These are phyloP conservation scores for Citrullus amarus DNA, from an alignment of 306 rosid species.

Conservation along the genomic window DNA sequence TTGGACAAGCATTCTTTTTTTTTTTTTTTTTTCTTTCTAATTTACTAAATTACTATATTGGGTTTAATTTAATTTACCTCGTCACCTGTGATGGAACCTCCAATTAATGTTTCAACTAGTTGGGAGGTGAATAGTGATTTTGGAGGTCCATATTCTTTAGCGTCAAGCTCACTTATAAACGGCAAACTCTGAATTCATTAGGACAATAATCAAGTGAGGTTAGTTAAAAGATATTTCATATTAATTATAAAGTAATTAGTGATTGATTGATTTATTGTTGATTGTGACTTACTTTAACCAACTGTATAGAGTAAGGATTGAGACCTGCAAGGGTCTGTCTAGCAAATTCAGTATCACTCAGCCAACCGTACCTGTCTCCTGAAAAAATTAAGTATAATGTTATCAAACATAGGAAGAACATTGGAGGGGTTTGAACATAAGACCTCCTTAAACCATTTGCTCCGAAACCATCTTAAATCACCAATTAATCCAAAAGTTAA, in stretches of 20 bases:
- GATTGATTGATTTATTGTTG: no score
- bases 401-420: no score
- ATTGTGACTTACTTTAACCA: neutral
- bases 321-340: slow-evolving; percentile 35
- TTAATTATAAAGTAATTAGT: no score
- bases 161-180: neutral
- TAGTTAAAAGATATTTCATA: no score
- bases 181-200: neutral
- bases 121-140: neutral
- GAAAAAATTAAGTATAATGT: neutral
- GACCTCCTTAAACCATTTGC: no score
- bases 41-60: neutral
- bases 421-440: no score
- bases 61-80: neutral
- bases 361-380: slow-evolving; percentile 80
- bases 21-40: no score
- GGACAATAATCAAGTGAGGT: neutral
- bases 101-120: slow-evolving; percentile 32
- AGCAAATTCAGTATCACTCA: slow-evolving; percentile 61
- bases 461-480: no score
- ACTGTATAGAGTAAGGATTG: neutral
- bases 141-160: neutral
- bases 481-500: no score
- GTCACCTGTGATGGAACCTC: slow-evolving; percentile 16
- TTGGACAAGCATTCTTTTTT: no score